Conservation (phyloP, 805 yeast genomes). For the Saturnispora silvae region DNA sequence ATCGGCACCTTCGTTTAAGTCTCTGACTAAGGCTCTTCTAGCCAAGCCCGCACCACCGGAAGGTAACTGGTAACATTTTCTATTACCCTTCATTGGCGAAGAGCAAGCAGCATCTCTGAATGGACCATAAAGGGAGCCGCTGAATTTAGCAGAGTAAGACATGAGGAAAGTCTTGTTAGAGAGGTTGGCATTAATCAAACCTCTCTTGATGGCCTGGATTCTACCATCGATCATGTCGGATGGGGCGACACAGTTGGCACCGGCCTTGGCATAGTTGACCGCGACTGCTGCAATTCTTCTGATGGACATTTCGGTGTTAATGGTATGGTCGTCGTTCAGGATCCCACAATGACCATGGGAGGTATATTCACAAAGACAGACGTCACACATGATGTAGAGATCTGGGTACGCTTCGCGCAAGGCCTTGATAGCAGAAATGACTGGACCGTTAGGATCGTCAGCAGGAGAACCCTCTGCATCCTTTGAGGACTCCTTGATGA, state of each 20-base stretch:
- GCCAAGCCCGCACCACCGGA: constrained; percentile 90
- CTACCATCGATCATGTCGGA: constrained; percentile 98
- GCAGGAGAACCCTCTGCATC: constrained; percentile 83
- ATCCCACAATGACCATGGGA: constrained; percentile 98
- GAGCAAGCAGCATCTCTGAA: constrained; percentile 97
- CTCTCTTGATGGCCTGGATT: constrained; percentile 75
- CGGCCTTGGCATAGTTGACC: constrained; percentile 89
- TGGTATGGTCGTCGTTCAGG: constrained; percentile 74
- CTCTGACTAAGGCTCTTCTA: constrained; percentile 79
- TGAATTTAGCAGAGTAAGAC: constrained; percentile 91
- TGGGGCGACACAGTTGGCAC: constrained; percentile 93
- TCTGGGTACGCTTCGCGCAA: constrained; percentile 64
- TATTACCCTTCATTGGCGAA: constrained; percentile 80
- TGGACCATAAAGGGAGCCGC: constrained; percentile 90
- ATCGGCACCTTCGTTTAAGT: constrained; percentile 87
- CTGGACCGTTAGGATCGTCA: constrained; percentile 95
- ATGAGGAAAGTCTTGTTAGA: constrained; percentile 84
- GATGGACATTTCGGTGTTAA: constrained; percentile 66
- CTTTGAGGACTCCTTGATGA: constrained; percentile 67
- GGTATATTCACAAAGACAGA: constrained; percentile 93
- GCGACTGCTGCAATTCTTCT: constrained; percentile 89
- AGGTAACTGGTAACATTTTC: constrained; percentile 89
- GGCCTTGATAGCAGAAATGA: constrained; percentile 63
- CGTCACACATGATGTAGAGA: constrained; percentile 84
- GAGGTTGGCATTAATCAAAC: constrained; percentile 66